Percentiles rank a stretch among this genome's conserved stretches.
phyloP scores from a whole-genome alignment of 306 rosid species.

The Sphenostylis stenocarpa region DNA sequence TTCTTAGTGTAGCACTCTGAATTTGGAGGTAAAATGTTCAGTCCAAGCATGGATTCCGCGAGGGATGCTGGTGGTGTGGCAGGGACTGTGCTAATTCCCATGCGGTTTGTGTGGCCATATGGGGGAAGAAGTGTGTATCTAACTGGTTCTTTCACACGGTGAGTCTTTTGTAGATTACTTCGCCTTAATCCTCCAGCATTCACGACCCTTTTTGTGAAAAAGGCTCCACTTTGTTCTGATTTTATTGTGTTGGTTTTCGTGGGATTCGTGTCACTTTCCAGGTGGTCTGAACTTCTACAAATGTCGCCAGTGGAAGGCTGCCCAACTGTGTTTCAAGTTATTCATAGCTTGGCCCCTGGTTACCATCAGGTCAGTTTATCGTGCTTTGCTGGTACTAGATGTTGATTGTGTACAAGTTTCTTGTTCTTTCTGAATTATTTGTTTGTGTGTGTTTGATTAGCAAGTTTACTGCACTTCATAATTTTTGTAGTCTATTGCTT shows the following conservation, averaged over 20 bases:
- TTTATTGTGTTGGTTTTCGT: neutral
- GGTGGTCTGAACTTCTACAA: slow-evolving; percentile 95
- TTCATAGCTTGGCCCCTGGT: slow-evolving; percentile 83
- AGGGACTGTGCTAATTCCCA: slow-evolving; percentile 72
- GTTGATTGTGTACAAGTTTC: neutral
- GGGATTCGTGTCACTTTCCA: slow-evolving; percentile 37
- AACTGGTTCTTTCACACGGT: slow-evolving; percentile 89
- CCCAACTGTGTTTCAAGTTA: slow-evolving; percentile 89
- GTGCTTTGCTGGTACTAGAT: slow-evolving; percentile 19
- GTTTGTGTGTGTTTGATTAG: neutral
- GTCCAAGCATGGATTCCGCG: slow-evolving; percentile 66
- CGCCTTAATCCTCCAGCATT: neutral
- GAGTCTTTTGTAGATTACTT: slow-evolving; percentile 12
- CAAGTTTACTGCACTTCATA: slow-evolving; percentile 11
- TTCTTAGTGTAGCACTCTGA: slow-evolving; percentile 30
- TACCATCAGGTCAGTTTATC: slow-evolving; percentile 76
- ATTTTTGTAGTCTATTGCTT: neutral
- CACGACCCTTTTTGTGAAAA: slow-evolving; percentile 10
- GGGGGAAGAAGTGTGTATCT: slow-evolving; percentile 88
- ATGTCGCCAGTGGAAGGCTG: slow-evolving; percentile 94
- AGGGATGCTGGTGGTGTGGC: slow-evolving; percentile 57
- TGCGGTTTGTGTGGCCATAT: slow-evolving; percentile 93
- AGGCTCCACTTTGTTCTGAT: slow-evolving; percentile 7
- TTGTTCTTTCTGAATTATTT: neutral
- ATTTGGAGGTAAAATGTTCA: slow-evolving; percentile 50